Percentiles rank a stretch among this genome's conserved stretches.
Conservation (phyloP, 164 flowering plant genomes). For the grape (Vitis vinifera) region ASM3070453v1 NC_081822.1:13043501-13044000, state of each 20-base stretch:
- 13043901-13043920: not conserved
- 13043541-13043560: no score
- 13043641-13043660: constrained; percentile 48
- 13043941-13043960: constrained; percentile 14
- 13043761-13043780: not conserved
- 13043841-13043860: no score
- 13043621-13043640: constrained; percentile 48
- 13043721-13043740: not conserved
- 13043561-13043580: not conserved
- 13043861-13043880: no score
- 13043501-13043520: not conserved
- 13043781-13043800: not conserved
- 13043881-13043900: not conserved
- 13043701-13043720: constrained; percentile 1
- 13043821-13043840: no score
- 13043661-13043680: constrained; percentile 18
- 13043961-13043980: constrained; percentile 19
- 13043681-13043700: constrained; percentile 24
- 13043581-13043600: not conserved
- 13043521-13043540: not conserved
- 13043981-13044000: constrained; percentile 33
- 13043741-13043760: not conserved
- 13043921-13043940: constrained; percentile 34
- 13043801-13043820: not conserved
- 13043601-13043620: constrained; percentile 26